These are phyloP conservation scores for Erodium chrysanthum DNA, from an alignment of 441 rosid species.

Conservation along the genomic window DNA sequence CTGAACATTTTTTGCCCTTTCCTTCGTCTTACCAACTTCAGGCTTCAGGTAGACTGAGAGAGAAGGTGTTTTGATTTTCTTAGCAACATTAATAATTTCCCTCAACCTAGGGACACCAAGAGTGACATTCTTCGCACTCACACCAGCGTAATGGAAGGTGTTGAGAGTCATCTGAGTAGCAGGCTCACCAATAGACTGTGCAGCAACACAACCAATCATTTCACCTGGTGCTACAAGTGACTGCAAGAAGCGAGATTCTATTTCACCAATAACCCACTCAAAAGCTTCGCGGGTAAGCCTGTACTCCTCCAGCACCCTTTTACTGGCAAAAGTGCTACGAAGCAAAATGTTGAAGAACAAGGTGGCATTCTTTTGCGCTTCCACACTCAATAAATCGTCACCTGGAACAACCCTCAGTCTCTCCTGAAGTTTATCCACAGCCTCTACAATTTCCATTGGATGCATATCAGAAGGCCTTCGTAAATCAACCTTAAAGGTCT, in stretches of 20 bases:
- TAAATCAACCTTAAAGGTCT: constrained; percentile 76
- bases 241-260: constrained; percentile 84
- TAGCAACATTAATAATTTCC: constrained; percentile 93
- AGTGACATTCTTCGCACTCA: constrained; percentile 97
- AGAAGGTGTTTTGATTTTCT: constrained; percentile 93
- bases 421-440: constrained; percentile 94
- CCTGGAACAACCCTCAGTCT: constrained; percentile 95
- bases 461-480: constrained; percentile 82
- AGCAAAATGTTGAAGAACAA: constrained; percentile 87
- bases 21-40: constrained; percentile 74
- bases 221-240: constrained; percentile 95
- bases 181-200: constrained; percentile 98
- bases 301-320: constrained; percentile 91
- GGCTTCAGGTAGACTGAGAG: constrained; percentile 71
- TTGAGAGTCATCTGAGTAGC: constrained; percentile 99
- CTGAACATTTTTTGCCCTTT: constrained; percentile 88
- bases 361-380: constrained; percentile 98
- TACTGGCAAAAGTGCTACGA: constrained; percentile 96
- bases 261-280: constrained; percentile 97
- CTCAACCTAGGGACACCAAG: constrained; percentile 97
- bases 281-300: constrained; percentile 95
- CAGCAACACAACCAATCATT: constrained; percentile 99
- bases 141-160: constrained; percentile 99
- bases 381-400: constrained; percentile 78
- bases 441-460: constrained; percentile 95